A percentile compares a stretch with the other conserved stretches of the same genome.
These are phyloP conservation scores for Vicia faba DNA, from an alignment of 306 rosid genomes.

Conservation along the genomic window DNA sequence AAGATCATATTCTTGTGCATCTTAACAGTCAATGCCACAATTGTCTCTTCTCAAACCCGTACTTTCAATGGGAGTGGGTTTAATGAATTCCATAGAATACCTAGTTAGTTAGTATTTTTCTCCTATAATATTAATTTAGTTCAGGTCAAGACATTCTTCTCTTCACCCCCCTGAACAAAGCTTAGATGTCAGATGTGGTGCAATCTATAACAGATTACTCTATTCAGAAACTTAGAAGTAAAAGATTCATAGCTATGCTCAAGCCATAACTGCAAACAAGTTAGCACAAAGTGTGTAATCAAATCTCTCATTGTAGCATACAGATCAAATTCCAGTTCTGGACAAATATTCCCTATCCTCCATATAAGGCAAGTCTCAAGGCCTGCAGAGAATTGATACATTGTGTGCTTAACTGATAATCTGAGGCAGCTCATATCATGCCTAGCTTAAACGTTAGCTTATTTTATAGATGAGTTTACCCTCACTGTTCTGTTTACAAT, in stretches of 20 bases:
- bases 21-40: slow-evolving; percentile 8
- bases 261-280: background rate
- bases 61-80: background rate
- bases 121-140: background rate
- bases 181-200: background rate
- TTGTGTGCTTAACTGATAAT: slow-evolving; percentile 12
- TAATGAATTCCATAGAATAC: background rate
- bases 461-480: background rate
- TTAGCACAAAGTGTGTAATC: background rate
- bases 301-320: slow-evolving; percentile 4
- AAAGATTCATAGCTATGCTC: background rate
- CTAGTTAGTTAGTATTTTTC: background rate
- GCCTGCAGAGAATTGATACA: background rate
- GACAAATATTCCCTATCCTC: background rate
- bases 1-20: background rate
- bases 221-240: slow-evolving; percentile 9
- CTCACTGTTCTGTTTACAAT: background rate
- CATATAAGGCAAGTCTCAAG: background rate
- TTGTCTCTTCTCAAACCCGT: slow-evolving; percentile 19
- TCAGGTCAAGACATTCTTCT: background rate
- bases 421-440: slow-evolving; percentile 3
- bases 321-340: background rate
- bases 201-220: slow-evolving; percentile 1
- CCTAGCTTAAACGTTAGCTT: background rate
- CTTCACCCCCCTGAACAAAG: background rate